Evolutionary conservation across 331 rosid genomes (phyloP).

Genomic region (Quercus lobata): DNA sequence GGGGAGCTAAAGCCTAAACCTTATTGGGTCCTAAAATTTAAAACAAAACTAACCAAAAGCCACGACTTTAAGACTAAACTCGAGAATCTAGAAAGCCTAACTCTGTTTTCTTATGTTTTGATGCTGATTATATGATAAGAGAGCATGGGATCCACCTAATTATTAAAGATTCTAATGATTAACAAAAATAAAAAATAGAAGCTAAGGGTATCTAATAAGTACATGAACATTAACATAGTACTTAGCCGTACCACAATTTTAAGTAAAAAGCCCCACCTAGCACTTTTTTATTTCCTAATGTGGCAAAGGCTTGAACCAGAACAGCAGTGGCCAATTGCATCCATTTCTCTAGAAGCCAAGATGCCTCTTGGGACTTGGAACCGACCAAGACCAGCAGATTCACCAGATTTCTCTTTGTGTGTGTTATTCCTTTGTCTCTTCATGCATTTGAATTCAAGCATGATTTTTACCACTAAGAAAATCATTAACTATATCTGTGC

Average conservation of each 20-base stretch:
- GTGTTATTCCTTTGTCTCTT: background rate
- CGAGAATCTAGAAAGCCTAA: constrained; percentile 46
- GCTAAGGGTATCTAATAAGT: constrained; percentile 22
- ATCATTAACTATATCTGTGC: too few species aligned
- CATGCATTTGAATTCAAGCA: background rate
- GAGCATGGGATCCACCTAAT: constrained; percentile 32
- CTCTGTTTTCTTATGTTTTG: constrained; percentile 12
- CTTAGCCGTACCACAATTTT: constrained; percentile 45
- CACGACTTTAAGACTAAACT: constrained; percentile 61
- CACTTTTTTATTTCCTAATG: constrained; percentile 27
- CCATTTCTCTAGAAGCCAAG: background rate
- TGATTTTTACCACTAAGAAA: too few species aligned
- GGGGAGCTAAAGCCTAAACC: constrained; percentile 11
- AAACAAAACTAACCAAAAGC: constrained; percentile 40
- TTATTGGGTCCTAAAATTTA: constrained; percentile 29
- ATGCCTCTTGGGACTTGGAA: background rate
- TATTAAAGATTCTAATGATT: constrained; percentile 20
- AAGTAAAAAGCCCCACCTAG: constrained; percentile 30
- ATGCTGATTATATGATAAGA: constrained; percentile 15
- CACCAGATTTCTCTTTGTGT: background rate
- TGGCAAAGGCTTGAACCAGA: constrained; percentile 23
- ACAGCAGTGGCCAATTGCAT: background rate
- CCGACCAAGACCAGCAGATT: background rate
- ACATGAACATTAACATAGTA: constrained; percentile 30
- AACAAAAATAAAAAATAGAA: constrained; percentile 3